phyloP scores from a whole-genome alignment of 768 basidiomycete species.

The Collybia sordida region DNA sequence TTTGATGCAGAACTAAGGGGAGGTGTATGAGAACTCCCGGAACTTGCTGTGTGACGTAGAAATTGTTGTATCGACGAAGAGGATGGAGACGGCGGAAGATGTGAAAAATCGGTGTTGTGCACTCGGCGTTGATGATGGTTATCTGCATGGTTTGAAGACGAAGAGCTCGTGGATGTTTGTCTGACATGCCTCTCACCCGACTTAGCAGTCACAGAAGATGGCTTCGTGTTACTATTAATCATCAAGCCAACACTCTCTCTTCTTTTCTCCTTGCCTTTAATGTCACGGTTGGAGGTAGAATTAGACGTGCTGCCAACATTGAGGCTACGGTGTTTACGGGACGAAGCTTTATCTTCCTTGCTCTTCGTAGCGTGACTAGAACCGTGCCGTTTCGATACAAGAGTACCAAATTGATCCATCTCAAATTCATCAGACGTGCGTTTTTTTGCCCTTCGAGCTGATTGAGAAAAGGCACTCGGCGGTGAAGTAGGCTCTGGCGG shows the following conservation, averaged over 20 bases:
- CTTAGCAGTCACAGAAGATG: constrained; percentile 26
- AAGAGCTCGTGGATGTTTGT: constrained; percentile 70
- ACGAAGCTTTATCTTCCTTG: constrained; percentile 50
- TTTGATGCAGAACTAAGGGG: constrained; percentile 41
- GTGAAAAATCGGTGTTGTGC: constrained; percentile 79
- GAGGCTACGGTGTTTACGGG: constrained; percentile 73
- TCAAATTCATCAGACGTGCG: constrained; percentile 84
- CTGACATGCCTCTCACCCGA: constrained; percentile 51
- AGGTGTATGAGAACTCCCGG: constrained; percentile 37
- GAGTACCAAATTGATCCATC: constrained; percentile 64
- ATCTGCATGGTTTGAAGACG: constrained; percentile 59
- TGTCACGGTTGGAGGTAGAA: constrained; percentile 32
- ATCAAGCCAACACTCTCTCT: constrained; percentile 52
- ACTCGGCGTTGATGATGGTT: constrained; percentile 53
- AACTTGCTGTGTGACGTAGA: constrained; percentile 53
- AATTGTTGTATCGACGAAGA: constrained; percentile 88
- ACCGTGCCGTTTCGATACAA: constrained; percentile 51
- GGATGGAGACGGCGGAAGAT: constrained; percentile 88
- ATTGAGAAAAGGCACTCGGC: constrained; percentile 61
- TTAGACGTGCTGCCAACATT: constrained; percentile 49
- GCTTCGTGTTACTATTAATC: constrained; percentile 36
- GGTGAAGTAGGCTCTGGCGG: constrained; percentile 43
- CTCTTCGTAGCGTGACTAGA: constrained; percentile 30
- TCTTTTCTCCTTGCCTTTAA: constrained; percentile 52
- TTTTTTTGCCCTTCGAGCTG: constrained; percentile 62